Conservation (phyloP, 305 asterid species). For the Solanum aculeatissimum region DNA sequence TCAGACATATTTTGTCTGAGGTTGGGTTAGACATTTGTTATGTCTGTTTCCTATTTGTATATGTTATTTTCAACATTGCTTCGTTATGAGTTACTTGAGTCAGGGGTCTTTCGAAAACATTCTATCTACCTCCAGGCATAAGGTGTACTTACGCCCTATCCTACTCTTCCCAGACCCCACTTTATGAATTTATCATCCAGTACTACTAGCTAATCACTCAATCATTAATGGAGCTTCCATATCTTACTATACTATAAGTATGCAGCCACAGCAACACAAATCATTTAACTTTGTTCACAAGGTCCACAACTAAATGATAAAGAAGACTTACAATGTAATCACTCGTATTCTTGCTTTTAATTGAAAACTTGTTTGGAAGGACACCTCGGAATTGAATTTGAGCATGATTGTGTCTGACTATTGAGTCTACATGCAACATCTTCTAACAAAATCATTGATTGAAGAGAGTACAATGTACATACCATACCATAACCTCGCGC, state of each 20-base stretch:
- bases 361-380: neutral
- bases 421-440: neutral
- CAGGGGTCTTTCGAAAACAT: neutral
- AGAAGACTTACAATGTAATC: neutral
- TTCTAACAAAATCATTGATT: neutral
- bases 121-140: neutral
- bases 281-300: neutral
- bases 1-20: neutral
- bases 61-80: neutral
- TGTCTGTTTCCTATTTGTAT: too few relatives aligned
- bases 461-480: neutral
- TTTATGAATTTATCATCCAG: neutral
- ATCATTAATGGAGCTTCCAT: neutral
- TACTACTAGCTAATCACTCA: neutral
- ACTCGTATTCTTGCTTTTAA: neutral
- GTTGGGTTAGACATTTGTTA: neutral
- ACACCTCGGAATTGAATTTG: neutral
- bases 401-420: neutral
- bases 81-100: neutral
- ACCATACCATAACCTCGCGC: neutral
- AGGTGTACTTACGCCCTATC: neutral
- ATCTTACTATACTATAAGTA: neutral
- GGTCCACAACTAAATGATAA: neutral
- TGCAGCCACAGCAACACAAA: neutral
- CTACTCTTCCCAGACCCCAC: rapidly evolving